Base-by-base conservation (phyloP, 2,329 filamentous ascomycete species). In the Beauveria brongniartii region DNA sequence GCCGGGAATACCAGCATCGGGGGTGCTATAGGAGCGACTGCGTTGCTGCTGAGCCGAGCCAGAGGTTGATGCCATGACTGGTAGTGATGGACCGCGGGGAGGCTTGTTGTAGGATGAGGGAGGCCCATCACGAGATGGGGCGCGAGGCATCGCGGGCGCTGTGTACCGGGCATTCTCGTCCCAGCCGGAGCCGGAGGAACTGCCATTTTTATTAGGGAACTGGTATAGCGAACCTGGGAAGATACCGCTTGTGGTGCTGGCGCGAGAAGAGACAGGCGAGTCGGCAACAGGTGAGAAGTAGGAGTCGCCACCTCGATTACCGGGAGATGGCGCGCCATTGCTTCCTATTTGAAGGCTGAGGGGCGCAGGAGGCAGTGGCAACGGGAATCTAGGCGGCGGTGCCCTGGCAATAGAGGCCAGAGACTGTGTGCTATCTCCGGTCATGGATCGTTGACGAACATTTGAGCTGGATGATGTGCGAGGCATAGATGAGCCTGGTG, bases 221-320 rank as follows among this genome's bases (percentile, higher is more conserved):
- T 86, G 85, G 65, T 82, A 84, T 3, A 74, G 72, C n/a, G 74
- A 73, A 1, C 73, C 69, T 1, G 73, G 71, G 68, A 92, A 95
- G 70, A 92, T 87, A 51, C 86, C 85, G 46, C 90, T 91, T 5
- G 90, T 82, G 1, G 85, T 85, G 71, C 89, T 92, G 8, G 89
- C 88, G 55, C 90, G 82, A 26, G 88, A 88, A 16, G 88, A 91
- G 48, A 86, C 85, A 10, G 90, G 90, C 0, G 90, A 91, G 59
- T 97, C 92, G 40, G 82, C 83, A 2, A 88, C 82, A 0, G 94
- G 94, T 0, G 93, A 97, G 74, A 99, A 99, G 75, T 97, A 97
- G 3, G 92, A 97, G 62, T 92, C 91, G n/a, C 80, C 83, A 41
- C 78, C 79, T 56, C 83, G 80, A 22, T 83, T 78, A 28, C 80